phyloP scores from a whole-genome alignment of 2,329 filamentous ascomycete species.

The Zymoseptoria crescenta region DNA sequence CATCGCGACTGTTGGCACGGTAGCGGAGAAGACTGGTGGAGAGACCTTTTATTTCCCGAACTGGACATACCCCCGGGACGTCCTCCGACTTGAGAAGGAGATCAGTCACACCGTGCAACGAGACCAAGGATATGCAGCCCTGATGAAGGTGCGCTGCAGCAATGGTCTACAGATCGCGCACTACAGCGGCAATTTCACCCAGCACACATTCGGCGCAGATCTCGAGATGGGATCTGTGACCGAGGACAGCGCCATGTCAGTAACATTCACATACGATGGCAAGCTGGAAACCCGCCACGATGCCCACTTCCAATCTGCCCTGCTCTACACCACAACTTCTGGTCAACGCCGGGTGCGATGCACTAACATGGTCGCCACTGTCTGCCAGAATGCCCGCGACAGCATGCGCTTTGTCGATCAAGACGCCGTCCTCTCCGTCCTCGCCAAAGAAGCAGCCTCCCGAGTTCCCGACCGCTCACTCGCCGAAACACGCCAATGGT shows the following conservation, averaged over 20 bases:
- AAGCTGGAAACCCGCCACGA: conserved; percentile 96
- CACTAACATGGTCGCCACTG: conserved; percentile 85
- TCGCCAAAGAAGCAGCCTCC: conserved; percentile 90
- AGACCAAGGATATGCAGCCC: conserved; percentile 87
- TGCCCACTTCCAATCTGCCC: conserved; percentile 91
- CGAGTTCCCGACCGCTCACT: conserved; percentile 65
- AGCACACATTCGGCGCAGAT: conserved; percentile 91
- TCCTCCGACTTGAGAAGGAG: conserved; percentile 74
- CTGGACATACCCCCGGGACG: conserved; percentile 80
- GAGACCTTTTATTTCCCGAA: conserved; percentile 97
- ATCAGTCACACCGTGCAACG: conserved; percentile 77
- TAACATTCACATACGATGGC: conserved; percentile 90
- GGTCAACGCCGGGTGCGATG: conserved; percentile 88
- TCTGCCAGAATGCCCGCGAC: conserved; percentile 76
- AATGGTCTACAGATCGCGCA: conserved; percentile 86
- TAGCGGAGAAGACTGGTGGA: conserved; percentile 82
- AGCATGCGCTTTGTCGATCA: conserved; percentile 90
- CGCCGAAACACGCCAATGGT: conserved; percentile 73
- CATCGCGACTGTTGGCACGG: conserved; percentile 82
- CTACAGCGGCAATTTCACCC: conserved; percentile 96
- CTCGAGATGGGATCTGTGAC: conserved; percentile 89
- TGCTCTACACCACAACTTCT: conserved; percentile 86
- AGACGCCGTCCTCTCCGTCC: conserved; percentile 78
- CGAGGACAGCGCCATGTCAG: conserved; percentile 83
- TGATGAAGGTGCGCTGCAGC: conserved; percentile 98